Base-by-base conservation (phyloP, 2,329 filamentous ascomycete genomes). In the Aspergillus oerlinghausenensis region DNA sequence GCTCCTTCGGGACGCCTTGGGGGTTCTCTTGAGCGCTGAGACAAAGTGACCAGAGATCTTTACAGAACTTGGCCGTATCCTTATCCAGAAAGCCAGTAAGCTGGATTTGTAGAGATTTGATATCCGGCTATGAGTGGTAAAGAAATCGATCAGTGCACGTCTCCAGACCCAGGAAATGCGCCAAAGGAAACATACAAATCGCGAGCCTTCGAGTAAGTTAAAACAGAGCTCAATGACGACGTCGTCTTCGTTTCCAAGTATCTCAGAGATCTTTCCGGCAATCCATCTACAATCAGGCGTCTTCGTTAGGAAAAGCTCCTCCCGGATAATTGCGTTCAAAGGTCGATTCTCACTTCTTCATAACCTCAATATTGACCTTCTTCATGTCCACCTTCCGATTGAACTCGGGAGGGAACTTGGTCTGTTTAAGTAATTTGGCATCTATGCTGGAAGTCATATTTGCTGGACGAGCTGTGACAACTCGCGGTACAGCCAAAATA, bases 281-380 rank as follows among this genome's bases (percentile, higher is more conserved):
- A 97, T 97, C 94, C 94, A 99, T 80, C 92, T 97, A 65, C 51
- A 28, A 28, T n/a, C 21, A 25, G 48, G 5, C 47, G 17, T 49
- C 29, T n/a, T 14, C 23, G 49, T 61, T 38, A 67, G 62, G 53
- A 60, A 55, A 35, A 29, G 5, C 25, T 40, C 40, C 48, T 32
- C 49, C 21, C 28, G 50, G 49, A 55, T 52, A 56, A 55, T 51
- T 49, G 51, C 35, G 58, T 55, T 59, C 57, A 61, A 55, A 49
- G 52, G 35, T 38, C 29, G 8, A 40, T 59, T 77, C 87, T 70
- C 72, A 95, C 90, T 94, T 96, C 82, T 97, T 97, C 86, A 99
- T 96, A 55, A 99, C 90, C 74, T 96, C 91, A 51, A 96, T 81
- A 72, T 99, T 97, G 75, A 99, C 92, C 79, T 97, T 97, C 66